These are phyloP conservation scores for Lactarius sanguifluus DNA, from an alignment of 768 basidiomycete genomes.

Conservation along the genomic window DNA sequence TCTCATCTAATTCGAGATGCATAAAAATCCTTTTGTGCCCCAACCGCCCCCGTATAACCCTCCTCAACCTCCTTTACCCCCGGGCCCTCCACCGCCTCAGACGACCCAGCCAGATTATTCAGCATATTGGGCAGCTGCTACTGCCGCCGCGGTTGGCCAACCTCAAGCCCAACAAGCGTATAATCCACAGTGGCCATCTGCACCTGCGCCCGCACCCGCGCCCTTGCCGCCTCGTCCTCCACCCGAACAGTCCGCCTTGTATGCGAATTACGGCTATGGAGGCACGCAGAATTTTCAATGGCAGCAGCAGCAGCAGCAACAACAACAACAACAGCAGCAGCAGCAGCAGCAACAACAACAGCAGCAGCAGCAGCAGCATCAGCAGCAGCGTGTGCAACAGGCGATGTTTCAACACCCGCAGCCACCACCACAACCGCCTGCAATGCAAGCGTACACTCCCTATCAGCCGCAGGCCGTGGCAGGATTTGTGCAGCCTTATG, in stretches of 20 bases:
- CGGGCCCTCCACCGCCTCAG: conserved; percentile 74
- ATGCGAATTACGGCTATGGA: conserved; percentile 91
- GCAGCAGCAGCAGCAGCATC: conserved; percentile 67
- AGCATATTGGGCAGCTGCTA: conserved; percentile 70
- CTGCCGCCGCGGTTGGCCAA: conserved; percentile 51
- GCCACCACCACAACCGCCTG: conserved; percentile 53
- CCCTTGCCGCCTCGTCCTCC: conserved; percentile 56
- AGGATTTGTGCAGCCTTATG: conserved; percentile 64
- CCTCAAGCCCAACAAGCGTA: conserved; percentile 53
- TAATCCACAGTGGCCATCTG: conserved; percentile 60
- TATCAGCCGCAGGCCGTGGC: conserved; percentile 64
- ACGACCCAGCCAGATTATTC: conserved; percentile 70
- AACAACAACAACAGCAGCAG: conserved; percentile 40
- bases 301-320: conserved; percentile 60
- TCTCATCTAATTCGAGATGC: conserved; percentile 47
- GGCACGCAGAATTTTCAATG: conserved; percentile 56
- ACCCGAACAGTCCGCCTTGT: conserved; percentile 79
- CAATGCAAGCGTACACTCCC: conserved; percentile 68
- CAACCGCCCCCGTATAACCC: conserved; percentile 60
- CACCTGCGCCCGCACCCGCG: conserved; percentile 47
- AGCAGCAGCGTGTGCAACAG: conserved; percentile 51
- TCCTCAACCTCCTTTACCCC: conserved; percentile 75
- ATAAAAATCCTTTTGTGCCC: conserved; percentile 82
- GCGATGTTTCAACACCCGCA: conserved; percentile 52
- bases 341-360: conserved; percentile 52